These are phyloP conservation scores for Colletotrichum musae DNA, from an alignment of 2,329 filamentous ascomycete genomes.

Conservation along the genomic window DNA sequence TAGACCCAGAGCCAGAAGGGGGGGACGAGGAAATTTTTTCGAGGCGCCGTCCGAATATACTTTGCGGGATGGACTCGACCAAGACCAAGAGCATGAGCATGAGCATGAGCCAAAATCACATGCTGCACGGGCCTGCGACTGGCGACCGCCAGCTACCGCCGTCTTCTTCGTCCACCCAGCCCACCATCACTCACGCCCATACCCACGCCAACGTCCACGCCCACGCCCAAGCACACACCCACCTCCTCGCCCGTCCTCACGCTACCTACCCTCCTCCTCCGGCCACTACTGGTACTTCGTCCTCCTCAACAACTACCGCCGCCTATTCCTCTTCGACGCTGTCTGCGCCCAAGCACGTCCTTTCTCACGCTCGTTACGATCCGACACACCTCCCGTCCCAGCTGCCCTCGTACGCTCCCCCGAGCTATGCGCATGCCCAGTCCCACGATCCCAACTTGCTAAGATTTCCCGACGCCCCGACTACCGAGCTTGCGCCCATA, in stretches of 20 bases:
- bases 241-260: conserved; percentile 22
- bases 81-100: conserved; percentile 43
- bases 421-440: conserved; percentile 51
- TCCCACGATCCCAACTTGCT: conserved; percentile 51
- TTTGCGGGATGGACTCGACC: conserved; percentile 38
- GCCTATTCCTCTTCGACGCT: conserved; percentile 18
- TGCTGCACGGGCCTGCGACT: conserved; percentile 54
- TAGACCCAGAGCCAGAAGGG: not conserved
- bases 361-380: conserved; percentile 40
- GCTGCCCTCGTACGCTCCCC: conserved; percentile 54
- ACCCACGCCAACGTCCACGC: conserved; percentile 10
- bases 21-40: conserved; percentile 1
- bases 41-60: conserved; percentile 38
- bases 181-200: conserved; percentile 14
- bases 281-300: conserved; percentile 17
- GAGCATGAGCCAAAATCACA: conserved; percentile 62
- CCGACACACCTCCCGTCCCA: conserved; percentile 43
- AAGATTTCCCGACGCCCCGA: conserved; percentile 52
- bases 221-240: conserved; percentile 5
- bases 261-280: conserved; percentile 14
- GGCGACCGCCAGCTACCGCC: conserved; percentile 43
- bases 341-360: conserved; percentile 29
- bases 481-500: conserved; percentile 61
- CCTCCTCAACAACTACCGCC: conserved; percentile 25
- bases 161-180: conserved; percentile 34